Conservation (phyloP, 148 eudicot species). For the Camellia granthamiana region DNA sequence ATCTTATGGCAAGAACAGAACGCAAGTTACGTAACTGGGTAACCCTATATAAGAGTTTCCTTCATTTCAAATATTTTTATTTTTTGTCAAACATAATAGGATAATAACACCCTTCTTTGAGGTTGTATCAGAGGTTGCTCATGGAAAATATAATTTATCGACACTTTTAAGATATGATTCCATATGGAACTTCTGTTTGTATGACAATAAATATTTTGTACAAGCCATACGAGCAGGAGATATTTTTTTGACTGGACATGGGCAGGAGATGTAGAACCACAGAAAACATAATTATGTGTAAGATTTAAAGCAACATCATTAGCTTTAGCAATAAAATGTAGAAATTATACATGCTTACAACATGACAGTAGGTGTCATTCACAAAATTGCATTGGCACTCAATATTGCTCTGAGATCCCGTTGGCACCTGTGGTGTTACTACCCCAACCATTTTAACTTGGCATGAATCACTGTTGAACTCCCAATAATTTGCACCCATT, state of each 20-base stretch:
- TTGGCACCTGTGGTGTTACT: conserved; percentile 26
- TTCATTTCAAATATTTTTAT: too few species aligned
- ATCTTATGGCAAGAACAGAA: neutral
- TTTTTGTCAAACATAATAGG: too few species aligned
- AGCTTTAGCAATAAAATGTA: neutral
- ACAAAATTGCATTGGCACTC: conserved; percentile 48
- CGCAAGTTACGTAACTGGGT: neutral
- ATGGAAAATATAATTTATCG: too few species aligned
- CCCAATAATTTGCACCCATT: conserved; percentile 62
- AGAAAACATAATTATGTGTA: neutral
- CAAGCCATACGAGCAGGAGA: too few species aligned
- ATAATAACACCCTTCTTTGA: too few species aligned
- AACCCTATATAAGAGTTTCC: too few species aligned
- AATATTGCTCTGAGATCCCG: conserved; percentile 31
- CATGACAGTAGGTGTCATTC: conserved; percentile 53
- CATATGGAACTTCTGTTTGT: too few species aligned
- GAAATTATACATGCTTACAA: conserved; percentile 49
- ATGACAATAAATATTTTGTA: too few species aligned
- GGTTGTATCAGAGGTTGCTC: too few species aligned
- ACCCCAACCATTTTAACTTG: conserved; percentile 40
- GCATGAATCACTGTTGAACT: conserved; percentile 46
- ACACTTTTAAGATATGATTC: too few species aligned
- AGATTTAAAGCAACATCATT: conserved; percentile 7
- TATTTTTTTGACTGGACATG: too few species aligned
- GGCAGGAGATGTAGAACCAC: conserved; percentile 1